Percentiles rank a stretch among this genome's conserved stretches.
Conservation (phyloP, 257 asterid genomes). For the Verbena officinalis region DNA sequence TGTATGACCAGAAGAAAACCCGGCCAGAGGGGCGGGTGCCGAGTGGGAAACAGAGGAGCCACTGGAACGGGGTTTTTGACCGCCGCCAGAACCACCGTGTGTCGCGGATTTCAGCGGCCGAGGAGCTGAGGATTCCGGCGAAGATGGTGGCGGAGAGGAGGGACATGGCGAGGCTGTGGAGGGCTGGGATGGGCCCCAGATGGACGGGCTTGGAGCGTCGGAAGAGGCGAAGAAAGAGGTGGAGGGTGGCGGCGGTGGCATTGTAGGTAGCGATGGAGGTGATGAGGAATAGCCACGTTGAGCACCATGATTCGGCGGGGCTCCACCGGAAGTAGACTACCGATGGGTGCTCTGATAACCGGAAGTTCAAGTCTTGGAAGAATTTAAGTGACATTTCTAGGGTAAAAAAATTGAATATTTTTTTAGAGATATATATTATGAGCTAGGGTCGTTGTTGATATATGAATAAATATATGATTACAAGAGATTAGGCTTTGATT, state of each 20-base stretch:
- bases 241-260: constrained; percentile 49
- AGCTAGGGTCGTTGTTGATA: background rate
- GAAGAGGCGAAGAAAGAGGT: constrained; percentile 55
- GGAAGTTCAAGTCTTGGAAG: constrained; percentile 37
- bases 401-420: background rate
- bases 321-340: constrained; percentile 79
- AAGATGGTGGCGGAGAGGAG: constrained; percentile 54
- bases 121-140: constrained; percentile 59
- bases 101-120: constrained; percentile 74
- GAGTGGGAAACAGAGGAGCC: constrained; percentile 87
- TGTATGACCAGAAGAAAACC: constrained; percentile 83
- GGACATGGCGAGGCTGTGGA: constrained; percentile 64
- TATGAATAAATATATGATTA: background rate
- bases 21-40: constrained; percentile 89
- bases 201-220: constrained; percentile 60
- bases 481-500: background rate
- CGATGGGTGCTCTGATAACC: constrained; percentile 60
- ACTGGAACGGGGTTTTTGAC: constrained; percentile 63
- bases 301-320: constrained; percentile 52
- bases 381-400: constrained; percentile 9
- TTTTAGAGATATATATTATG: background rate
- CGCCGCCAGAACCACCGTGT: constrained; percentile 84
- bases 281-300: constrained; percentile 78
- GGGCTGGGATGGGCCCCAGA: constrained; percentile 61
- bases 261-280: constrained; percentile 59